Evolutionary conservation across 495 filamentous ascomycete species (phyloP).

Genomic region (Penicillium flavigenum): DNA sequence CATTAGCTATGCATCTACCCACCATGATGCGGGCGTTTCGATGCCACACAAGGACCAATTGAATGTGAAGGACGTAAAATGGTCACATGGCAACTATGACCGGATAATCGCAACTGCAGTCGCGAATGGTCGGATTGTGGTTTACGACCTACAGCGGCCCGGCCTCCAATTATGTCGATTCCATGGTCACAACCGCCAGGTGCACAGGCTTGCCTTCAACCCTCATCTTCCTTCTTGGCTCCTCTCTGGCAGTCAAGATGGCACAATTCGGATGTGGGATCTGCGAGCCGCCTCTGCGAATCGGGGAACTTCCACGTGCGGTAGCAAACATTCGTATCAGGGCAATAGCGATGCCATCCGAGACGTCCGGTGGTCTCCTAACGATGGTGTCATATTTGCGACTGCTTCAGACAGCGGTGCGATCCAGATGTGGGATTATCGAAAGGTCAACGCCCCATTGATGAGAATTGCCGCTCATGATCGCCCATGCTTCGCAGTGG

Average conservation of each 20-base stretch:
- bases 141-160: conserved; percentile 77
- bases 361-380: conserved; percentile 87
- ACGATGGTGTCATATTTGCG: conserved; percentile 80
- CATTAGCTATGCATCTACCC: conserved; percentile 62
- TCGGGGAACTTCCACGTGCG: conserved; percentile 49
- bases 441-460: conserved; percentile 55
- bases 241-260: conserved; percentile 90
- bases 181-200: conserved; percentile 86
- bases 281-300: conserved; percentile 54
- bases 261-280: conserved; percentile 81
- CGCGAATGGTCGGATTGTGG: conserved; percentile 79
- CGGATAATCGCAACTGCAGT: conserved; percentile 79
- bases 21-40: conserved; percentile 52
- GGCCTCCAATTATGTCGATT: conserved; percentile 73
- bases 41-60: conserved; percentile 67
- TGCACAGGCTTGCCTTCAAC: conserved; percentile 89
- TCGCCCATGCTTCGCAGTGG: conserved; percentile 74
- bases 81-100: conserved; percentile 67
- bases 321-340: conserved; percentile 56
- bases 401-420: conserved; percentile 84
- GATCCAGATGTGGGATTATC: conserved; percentile 70
- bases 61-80: conserved; percentile 80
- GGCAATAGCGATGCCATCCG: conserved; percentile 77
- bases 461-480: conserved; percentile 83
- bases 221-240: conserved; percentile 74